Evolutionary conservation across 768 basidiomycete species (phyloP).

Genomic region (Russula vinacea): DNA sequence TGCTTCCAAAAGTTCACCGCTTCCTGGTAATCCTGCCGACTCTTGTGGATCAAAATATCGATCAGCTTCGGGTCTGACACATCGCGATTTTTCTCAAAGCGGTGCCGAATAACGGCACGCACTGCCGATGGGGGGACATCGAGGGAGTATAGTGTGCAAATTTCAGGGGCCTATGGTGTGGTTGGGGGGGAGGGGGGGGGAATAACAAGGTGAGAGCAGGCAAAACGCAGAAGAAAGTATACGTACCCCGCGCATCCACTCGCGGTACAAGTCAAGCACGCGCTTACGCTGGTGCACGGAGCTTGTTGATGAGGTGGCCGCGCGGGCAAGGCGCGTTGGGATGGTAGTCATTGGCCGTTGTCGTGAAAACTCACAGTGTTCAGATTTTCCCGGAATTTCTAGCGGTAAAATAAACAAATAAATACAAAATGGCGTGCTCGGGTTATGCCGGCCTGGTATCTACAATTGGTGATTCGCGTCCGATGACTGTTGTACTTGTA

Average conservation of each 20-base stretch:
- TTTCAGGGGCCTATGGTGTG: constrained; percentile 91
- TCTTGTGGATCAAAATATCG: constrained; percentile 83
- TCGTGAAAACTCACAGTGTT: not conserved
- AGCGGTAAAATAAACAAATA: not conserved
- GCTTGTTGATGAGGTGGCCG: constrained; percentile 57
- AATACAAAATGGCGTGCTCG: not conserved
- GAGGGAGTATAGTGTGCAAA: constrained; percentile 77
- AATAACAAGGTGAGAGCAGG: not conserved
- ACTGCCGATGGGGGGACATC: constrained; percentile 74
- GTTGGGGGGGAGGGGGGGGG: not conserved
- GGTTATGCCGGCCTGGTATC: not conserved
- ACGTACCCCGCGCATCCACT: constrained; percentile 91
- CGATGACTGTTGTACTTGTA: not conserved
- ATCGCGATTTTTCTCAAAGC: constrained; percentile 82
- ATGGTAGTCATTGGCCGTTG: constrained; percentile 66
- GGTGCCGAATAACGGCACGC: constrained; percentile 76
- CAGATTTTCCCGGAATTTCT: not conserved
- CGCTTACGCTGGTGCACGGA: constrained; percentile 62
- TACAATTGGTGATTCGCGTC: not conserved
- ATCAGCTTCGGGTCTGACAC: constrained; percentile 79
- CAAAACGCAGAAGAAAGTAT: constrained; percentile 11
- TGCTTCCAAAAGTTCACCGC: constrained; percentile 94
- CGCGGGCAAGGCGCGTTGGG: constrained; percentile 79
- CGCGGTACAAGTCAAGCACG: constrained; percentile 77
- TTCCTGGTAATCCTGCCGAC: constrained; percentile 88